These are phyloP conservation scores for Ophiostoma montium DNA, from an alignment of 2,329 filamentous ascomycete genomes.

Conservation along the genomic window DNA sequence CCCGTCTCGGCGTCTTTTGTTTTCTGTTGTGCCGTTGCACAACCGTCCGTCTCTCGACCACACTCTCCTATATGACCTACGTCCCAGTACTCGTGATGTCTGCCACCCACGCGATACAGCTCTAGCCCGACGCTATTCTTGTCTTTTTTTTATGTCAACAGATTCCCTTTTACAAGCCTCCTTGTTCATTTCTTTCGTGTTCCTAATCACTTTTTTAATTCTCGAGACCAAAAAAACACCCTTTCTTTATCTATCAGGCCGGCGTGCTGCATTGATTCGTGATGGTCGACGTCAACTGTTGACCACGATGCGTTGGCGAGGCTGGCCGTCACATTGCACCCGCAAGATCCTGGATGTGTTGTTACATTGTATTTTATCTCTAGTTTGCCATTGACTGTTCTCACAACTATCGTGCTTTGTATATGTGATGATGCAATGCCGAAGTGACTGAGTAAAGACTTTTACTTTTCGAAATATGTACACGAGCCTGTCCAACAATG, in stretches of 20 bases:
- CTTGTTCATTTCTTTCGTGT: conserved; percentile 25
- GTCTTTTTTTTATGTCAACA: conserved; percentile 22
- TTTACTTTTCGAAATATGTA: background rate
- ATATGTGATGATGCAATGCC: too few relatives aligned
- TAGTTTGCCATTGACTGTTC: background rate
- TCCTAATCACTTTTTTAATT: conserved; percentile 29
- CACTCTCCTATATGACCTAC: conserved; percentile 29
- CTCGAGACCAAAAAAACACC: conserved; percentile 19
- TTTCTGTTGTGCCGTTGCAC: background rate
- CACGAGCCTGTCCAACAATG: too few relatives aligned
- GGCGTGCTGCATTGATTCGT: conserved; percentile 5
- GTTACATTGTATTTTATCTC: background rate
- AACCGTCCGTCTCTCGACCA: conserved; percentile 1
- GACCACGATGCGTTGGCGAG: background rate
- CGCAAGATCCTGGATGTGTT: conserved; percentile 2
- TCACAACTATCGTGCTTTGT: too few relatives aligned
- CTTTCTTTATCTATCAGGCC: background rate
- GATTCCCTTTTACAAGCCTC: conserved; percentile 27
- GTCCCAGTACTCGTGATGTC: conserved; percentile 40
- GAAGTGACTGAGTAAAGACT: too few relatives aligned
- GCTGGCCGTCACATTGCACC: background rate
- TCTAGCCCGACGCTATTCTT: conserved; percentile 39
- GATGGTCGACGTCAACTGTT: background rate
- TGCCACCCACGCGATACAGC: conserved; percentile 31
- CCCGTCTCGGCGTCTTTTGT: background rate